phyloP scores from a whole-genome alignment of 345 rosid species.

The Alliaria petiolata region DNA sequence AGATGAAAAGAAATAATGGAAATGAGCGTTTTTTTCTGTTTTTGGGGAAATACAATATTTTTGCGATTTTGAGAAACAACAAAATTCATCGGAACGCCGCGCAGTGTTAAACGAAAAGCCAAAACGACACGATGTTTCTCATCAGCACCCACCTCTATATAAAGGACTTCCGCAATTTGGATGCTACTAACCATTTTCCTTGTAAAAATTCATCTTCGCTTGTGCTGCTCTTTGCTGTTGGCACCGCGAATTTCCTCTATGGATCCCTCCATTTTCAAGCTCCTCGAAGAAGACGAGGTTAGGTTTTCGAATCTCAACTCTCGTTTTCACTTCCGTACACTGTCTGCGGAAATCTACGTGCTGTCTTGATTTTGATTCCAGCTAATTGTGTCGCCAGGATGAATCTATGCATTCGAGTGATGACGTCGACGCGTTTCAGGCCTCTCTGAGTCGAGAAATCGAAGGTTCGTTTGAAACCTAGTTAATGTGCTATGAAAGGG shows the following conservation, averaged over 20 bases:
- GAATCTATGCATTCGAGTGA: conserved; percentile 74
- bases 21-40: too few relatives aligned
- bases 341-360: neutral
- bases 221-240: neutral
- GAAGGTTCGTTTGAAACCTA: conserved; percentile 44
- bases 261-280: conserved; percentile 73
- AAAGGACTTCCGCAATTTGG: neutral
- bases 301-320: neutral
- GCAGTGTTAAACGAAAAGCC: neutral
- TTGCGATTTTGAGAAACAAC: neutral
- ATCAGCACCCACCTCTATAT: neutral
- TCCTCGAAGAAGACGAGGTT: conserved; percentile 84
- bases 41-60: neutral
- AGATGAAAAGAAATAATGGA: too few relatives aligned
- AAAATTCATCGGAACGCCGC: neutral
- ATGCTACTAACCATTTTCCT: too few relatives aligned
- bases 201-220: neutral
- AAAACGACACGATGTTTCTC: neutral
- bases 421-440: conserved; percentile 69
- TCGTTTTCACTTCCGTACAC: neutral
- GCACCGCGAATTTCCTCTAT: neutral
- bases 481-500: neutral
- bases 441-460: conserved; percentile 62
- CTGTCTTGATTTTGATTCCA: neutral
- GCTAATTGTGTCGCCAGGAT: conserved; percentile 38